Evolutionary conservation across 2,329 filamentous ascomycete species (phyloP).

Genomic region (Ophiocordyceps unilateralis): DNA sequence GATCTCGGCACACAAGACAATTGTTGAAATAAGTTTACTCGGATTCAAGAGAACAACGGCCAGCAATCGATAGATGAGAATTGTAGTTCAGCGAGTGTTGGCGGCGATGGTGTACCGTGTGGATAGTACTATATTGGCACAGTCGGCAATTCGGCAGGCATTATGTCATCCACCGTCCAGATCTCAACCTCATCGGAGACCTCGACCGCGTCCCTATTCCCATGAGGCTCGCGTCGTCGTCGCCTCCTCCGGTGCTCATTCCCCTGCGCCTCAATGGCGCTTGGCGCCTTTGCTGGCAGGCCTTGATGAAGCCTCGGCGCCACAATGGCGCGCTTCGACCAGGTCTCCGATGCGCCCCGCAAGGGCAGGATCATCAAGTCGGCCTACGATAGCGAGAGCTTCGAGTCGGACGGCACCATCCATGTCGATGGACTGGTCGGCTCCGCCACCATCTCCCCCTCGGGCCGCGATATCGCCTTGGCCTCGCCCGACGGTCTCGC

Average conservation of each 20-base stretch:
- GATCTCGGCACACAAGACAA: too few relatives aligned
- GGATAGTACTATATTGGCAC: too few relatives aligned
- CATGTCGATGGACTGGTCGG: slow-evolving; percentile 68
- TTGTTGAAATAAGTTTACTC: too few relatives aligned
- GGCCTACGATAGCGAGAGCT: slow-evolving; percentile 73
- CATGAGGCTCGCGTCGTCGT: background rate
- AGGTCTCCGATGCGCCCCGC: slow-evolving; percentile 26
- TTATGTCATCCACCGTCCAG: too few relatives aligned
- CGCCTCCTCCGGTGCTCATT: background rate
- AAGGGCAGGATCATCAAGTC: slow-evolving; percentile 45
- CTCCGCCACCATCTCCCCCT: slow-evolving; percentile 84
- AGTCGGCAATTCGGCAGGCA: too few relatives aligned
- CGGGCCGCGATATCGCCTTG: slow-evolving; percentile 75
- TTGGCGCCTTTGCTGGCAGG: background rate
- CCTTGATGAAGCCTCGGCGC: background rate
- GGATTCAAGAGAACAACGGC: too few relatives aligned
- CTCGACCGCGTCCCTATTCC: background rate
- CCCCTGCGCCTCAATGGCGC: background rate
- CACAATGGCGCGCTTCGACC: slow-evolving; percentile 31
- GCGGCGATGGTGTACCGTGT: too few relatives aligned
- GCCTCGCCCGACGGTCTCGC: slow-evolving; percentile 81
- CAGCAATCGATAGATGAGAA: too few relatives aligned
- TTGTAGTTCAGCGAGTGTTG: too few relatives aligned
- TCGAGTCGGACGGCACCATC: slow-evolving; percentile 70
- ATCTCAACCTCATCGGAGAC: background rate